phyloP scores from a whole-genome alignment of 257 asterid species.

The Solanum bukasovii region DNA sequence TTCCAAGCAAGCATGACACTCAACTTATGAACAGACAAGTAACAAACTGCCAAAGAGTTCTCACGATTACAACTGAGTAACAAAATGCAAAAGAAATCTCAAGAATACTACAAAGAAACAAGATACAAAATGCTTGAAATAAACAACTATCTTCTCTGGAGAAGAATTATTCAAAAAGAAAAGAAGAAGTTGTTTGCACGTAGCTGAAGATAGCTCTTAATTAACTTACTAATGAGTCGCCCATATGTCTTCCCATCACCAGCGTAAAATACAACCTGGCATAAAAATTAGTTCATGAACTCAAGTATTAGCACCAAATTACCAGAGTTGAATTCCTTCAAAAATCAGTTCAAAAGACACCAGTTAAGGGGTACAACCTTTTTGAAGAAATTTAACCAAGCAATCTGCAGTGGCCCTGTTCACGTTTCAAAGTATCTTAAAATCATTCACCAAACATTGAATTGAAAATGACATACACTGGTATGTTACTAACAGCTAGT shows the following conservation, averaged over 20 bases:
- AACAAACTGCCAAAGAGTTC: background rate
- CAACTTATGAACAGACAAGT: background rate
- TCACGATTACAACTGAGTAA: background rate
- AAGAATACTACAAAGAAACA: background rate
- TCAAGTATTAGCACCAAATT: background rate
- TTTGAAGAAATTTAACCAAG: slow-evolving; percentile 57
- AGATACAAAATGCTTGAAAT: background rate
- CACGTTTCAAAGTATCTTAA: slow-evolving; percentile 8
- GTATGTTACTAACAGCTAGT: background rate
- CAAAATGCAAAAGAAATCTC: background rate
- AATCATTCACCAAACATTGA: background rate
- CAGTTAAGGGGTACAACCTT: slow-evolving; percentile 30
- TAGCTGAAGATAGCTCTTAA: background rate
- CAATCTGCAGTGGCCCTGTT: slow-evolving; percentile 49
- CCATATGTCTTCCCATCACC: slow-evolving; percentile 61
- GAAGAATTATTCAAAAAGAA: background rate
- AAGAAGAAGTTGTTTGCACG: background rate
- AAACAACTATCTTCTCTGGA: background rate
- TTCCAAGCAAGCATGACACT: background rate
- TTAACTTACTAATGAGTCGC: slow-evolving; percentile 56
- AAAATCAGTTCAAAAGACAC: background rate
- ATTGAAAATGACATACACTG: background rate
- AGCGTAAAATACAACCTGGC: slow-evolving; percentile 52
- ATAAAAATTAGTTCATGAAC: background rate
- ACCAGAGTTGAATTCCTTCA: background rate